These are phyloP conservation scores for Aspergillus heteromorphus DNA, from an alignment of 495 filamentous ascomycete species.

Conservation along the genomic window DNA sequence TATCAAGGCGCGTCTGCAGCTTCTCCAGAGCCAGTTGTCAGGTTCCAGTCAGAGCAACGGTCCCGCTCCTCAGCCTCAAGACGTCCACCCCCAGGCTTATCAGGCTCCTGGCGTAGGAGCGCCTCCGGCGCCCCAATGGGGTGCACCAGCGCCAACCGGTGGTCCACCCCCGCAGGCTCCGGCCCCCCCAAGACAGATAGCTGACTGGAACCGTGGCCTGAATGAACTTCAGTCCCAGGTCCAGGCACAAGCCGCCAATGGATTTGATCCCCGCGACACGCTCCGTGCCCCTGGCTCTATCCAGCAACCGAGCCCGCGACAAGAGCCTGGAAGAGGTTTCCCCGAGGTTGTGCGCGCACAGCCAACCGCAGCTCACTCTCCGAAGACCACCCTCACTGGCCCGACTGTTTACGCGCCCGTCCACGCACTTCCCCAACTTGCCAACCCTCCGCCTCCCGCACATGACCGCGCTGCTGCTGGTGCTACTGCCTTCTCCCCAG, in stretches of 20 bases:
- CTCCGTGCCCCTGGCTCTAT: constrained; percentile 60
- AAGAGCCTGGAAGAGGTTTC: constrained; percentile 67
- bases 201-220: constrained; percentile 70
- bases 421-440: constrained; percentile 57
- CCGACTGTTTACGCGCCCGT: constrained; percentile 58
- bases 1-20: constrained; percentile 89
- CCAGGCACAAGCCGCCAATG: constrained; percentile 62
- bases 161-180: constrained; percentile 57
- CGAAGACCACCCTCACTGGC: constrained; percentile 51
- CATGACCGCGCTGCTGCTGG: constrained; percentile 55
- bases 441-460: constrained; percentile 46
- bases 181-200: constrained; percentile 54
- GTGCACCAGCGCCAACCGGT: constrained; percentile 59
- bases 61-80: constrained; percentile 71
- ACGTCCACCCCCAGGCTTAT: constrained; percentile 83
- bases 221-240: constrained; percentile 67
- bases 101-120: constrained; percentile 64
- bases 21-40: constrained; percentile 72
- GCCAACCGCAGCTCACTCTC: constrained; percentile 53
- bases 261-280: constrained; percentile 71
- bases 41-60: constrained; percentile 62
- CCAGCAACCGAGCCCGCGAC: constrained; percentile 62
- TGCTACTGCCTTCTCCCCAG: constrained; percentile 33
- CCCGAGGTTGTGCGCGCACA: constrained; percentile 63
- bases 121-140: constrained; percentile 84